A percentile compares a stretch with the other conserved stretches of the same genome.
Evolutionary conservation across 1,284 basidiomycete species (phyloP).

Genomic region (Boletus mariae): DNA sequence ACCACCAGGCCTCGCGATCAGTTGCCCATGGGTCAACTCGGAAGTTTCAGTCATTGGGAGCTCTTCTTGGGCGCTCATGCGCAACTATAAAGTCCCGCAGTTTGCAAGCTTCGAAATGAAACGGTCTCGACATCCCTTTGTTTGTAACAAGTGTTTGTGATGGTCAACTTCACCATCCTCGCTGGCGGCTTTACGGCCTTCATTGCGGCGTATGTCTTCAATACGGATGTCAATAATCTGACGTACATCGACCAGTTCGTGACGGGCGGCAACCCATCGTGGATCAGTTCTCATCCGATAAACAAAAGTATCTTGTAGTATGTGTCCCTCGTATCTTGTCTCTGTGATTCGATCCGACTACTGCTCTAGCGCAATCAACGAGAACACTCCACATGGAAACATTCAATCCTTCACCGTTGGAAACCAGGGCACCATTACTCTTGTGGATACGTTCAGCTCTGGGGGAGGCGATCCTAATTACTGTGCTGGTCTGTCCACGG

Average conservation of each 20-base stretch:
- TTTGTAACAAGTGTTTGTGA: constrained; percentile 11
- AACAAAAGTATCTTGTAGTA: constrained; percentile 55
- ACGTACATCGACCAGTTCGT: constrained; percentile 29
- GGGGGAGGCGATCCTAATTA: constrained; percentile 53
- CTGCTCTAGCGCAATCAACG: constrained; percentile 50
- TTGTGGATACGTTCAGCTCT: constrained; percentile 46
- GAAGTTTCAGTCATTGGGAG: no score
- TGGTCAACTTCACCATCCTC: constrained; percentile 51
- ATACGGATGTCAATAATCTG: constrained; percentile 37
- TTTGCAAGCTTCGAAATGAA: not conserved
- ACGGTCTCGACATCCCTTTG: no score
- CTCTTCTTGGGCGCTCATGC: no score
- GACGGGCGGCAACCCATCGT: constrained; percentile 37
- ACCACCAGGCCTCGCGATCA: no score
- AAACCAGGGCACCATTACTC: constrained; percentile 41
- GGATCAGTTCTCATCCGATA: constrained; percentile 43
- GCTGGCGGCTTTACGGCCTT: constrained; percentile 47
- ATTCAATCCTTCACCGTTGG: constrained; percentile 57
- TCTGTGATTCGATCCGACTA: not conserved
- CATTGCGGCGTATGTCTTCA: constrained; percentile 45
- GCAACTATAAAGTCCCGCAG: not conserved
- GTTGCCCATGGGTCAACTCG: no score
- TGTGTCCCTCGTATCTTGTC: constrained; percentile 10
- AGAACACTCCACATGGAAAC: constrained; percentile 44
- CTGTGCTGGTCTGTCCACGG: constrained; percentile 47